Evolutionary conservation across 2,329 filamentous ascomycete genomes (phyloP), one percentile per base, ranked within the genome.

Genomic region (Ophiostoma tasmaniense): DNA sequence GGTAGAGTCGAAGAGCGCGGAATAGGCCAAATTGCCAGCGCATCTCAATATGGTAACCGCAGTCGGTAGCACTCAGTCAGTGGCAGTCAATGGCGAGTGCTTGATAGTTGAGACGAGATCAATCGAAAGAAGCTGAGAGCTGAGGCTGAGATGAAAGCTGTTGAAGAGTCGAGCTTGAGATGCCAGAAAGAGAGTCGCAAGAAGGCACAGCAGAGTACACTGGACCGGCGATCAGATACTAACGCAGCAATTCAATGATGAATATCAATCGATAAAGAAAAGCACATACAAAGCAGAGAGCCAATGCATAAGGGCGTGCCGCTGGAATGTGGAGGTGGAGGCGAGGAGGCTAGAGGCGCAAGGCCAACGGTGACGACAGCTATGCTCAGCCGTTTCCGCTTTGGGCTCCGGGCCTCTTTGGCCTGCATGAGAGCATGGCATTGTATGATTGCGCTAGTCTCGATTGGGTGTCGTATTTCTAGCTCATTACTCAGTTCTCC

Each of bases 281-380:
- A 6, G 33, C 33, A 33, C 5, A 33, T 33, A n/a, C n/a, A 33
- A 33, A 6, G 33, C 33, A 33, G 33, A 33, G 33, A 33, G 37
- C 39, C 65, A 59, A 59, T 35, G n/a, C 62, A 39, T 55, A 22
- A 33, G 33, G 30, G 61, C 39, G n/a, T 35, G 45, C 45, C 17
- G 59, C 33, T n/a, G 33, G 61, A 64, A 64, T 64, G 61, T 64
- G 61, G 61, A 64, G 30, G 61, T 37, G 61, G 61, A 66, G 39
- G 64, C 28, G 64, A 65, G 64, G 33, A n/a, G n/a, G 28, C 25
- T 22, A 35, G 3, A 62, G 59, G 30, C 33, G 30, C 59, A 37
- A 33, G 30, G 64, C 66, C 68, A 65, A 64, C 66, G 50, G 68
- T 69, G 64, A 67, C 64, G 64, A 66, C 64, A 66, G 39, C 52